phyloP scores from a whole-genome alignment of 176 grass and related monocot genomes.

The Phoenix dactylifera region DNA sequence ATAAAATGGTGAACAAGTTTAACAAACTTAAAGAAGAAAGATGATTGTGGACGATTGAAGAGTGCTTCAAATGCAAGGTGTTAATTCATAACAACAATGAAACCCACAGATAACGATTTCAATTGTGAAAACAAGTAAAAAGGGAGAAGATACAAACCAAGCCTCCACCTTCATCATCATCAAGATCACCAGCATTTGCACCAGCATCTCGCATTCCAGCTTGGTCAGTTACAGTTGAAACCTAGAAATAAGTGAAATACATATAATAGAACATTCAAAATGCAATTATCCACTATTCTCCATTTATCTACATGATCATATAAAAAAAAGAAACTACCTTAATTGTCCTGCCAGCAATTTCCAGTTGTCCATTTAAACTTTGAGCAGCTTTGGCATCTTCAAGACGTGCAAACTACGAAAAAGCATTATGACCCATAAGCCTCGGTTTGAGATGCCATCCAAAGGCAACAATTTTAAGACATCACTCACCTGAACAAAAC shows the following conservation, averaged over 20 bases:
- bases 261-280: too few species aligned
- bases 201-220: constrained; percentile 49
- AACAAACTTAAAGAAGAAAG: too few species aligned
- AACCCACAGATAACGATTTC: neutral
- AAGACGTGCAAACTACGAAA: constrained; percentile 67
- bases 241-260: constrained; percentile 25
- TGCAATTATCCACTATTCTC: too few species aligned
- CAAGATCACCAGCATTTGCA: constrained; percentile 72
- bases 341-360: constrained; percentile 92
- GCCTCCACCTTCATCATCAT: constrained; percentile 95
- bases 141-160: constrained; percentile 49
- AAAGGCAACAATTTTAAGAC: neutral
- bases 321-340: constrained; percentile 46
- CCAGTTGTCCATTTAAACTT: constrained; percentile 94
- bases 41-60: too few species aligned
- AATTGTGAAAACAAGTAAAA: constrained; percentile 5
- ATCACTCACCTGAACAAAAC: constrained; percentile 74
- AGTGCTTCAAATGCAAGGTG: neutral
- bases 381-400: constrained; percentile 94
- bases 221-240: constrained; percentile 94
- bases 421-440: constrained; percentile 17
- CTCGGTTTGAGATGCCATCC: constrained; percentile 12
- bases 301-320: too few species aligned
- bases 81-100: neutral
- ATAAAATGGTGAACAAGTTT: too few species aligned